Conservation (phyloP, 257 asterid genomes). For the Solanum habrochaites region DNA sequence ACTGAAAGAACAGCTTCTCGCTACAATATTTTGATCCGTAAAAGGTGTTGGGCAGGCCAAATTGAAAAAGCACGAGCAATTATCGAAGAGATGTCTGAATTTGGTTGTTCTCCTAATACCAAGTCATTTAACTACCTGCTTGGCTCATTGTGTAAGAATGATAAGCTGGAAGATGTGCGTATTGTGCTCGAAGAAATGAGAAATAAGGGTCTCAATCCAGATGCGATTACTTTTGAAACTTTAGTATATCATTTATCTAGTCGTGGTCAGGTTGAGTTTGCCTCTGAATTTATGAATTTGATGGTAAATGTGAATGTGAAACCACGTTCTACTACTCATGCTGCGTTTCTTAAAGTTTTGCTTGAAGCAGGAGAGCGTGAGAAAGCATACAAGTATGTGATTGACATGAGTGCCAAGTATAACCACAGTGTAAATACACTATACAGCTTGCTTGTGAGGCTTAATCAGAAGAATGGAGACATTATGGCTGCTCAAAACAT, state of each 20-base stretch:
- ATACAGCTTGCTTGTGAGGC: constrained; percentile 54
- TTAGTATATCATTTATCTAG: constrained; percentile 33
- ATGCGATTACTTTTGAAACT: constrained; percentile 56
- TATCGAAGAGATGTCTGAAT: constrained; percentile 42
- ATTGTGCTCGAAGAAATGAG: constrained; percentile 44
- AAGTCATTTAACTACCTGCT: constrained; percentile 53
- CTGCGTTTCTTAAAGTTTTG: constrained; percentile 31
- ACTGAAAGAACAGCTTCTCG: constrained; percentile 30
- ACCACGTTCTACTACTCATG: constrained; percentile 49
- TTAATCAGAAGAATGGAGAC: constrained; percentile 40
- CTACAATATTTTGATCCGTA: constrained; percentile 49
- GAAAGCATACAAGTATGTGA: constrained; percentile 42
- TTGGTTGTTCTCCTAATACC: constrained; percentile 21
- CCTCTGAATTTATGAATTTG: constrained; percentile 29
- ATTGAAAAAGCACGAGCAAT: constrained; percentile 40
- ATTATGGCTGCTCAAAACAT: constrained; percentile 34
- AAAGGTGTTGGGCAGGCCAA: constrained; percentile 50
- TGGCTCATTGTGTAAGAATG: constrained; percentile 47
- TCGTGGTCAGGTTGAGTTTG: constrained; percentile 31
- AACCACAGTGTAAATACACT: constrained; percentile 26
- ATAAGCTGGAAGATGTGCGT: constrained; percentile 25
- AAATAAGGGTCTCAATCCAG: constrained; percentile 21
- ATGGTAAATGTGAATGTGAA: constrained; percentile 38
- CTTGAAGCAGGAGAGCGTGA: constrained; percentile 29
- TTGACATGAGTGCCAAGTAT: constrained; percentile 23